phyloP scores from a whole-genome alignment of 1,284 basidiomycete species.

The Tylopilus sp. region DNA sequence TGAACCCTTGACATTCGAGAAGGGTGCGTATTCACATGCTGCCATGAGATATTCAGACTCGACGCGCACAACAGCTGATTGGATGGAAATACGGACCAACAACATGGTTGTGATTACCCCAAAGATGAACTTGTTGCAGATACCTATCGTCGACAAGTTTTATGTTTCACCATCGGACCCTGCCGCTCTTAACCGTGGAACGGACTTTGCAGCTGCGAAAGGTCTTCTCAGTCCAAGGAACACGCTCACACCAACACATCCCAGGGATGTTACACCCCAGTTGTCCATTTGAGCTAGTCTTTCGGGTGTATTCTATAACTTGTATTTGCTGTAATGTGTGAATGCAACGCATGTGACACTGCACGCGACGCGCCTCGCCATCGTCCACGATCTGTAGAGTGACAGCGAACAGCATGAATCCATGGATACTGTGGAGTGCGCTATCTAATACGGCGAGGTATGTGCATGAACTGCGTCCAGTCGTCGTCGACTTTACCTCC shows the following conservation, averaged over 20 bases:
- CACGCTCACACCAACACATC: conserved; percentile 22
- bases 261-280: conserved; percentile 20
- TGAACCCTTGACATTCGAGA: conserved; percentile 92
- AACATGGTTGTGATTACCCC: conserved; percentile 89
- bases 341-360: conserved; percentile 8
- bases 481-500: conserved; percentile 2
- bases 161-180: conserved; percentile 80
- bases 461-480: conserved; percentile 5
- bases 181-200: conserved; percentile 57
- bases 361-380: not conserved
- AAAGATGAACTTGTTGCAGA: conserved; percentile 92
- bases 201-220: conserved; percentile 73
- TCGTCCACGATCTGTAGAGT: not conserved
- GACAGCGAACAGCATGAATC: conserved; percentile 38
- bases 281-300: conserved; percentile 20
- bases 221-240: conserved; percentile 61
- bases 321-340: conserved; percentile 4
- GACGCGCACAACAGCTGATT: conserved; percentile 59
- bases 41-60: not conserved
- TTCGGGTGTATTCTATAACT: conserved; percentile 1
- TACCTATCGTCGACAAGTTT: conserved; percentile 91
- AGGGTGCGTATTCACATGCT: conserved; percentile 52
- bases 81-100: conserved; percentile 97
- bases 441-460: conserved; percentile 65
- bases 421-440: conserved; percentile 67